Evolutionary conservation across 495 filamentous ascomycete species (phyloP).

Genomic region (Hypoxylon intermedium): DNA sequence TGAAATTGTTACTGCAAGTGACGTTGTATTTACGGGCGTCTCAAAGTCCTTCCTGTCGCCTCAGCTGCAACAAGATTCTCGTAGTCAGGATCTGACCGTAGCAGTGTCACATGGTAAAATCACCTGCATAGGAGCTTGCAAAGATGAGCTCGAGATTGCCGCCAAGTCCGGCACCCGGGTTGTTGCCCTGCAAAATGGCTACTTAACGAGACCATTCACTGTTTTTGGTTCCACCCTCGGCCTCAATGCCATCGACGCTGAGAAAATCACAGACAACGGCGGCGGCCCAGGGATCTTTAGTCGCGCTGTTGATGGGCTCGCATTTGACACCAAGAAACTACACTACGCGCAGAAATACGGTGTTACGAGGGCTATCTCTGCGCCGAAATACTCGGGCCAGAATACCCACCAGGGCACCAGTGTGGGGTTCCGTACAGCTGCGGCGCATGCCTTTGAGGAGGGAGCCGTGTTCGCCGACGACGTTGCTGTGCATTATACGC

Average conservation of each 20-base stretch:
- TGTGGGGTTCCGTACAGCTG: conserved; percentile 55
- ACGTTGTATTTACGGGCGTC: conserved; percentile 59
- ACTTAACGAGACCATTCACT: conserved; percentile 62
- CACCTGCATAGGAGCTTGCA: conserved; percentile 56
- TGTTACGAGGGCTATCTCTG: conserved; percentile 56
- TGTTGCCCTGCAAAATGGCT: conserved; percentile 61
- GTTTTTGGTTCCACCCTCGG: conserved; percentile 61
- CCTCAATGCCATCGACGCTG: conserved; percentile 62
- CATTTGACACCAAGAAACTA: conserved; percentile 55
- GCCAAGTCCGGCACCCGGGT: conserved; percentile 37
- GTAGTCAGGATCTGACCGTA: conserved; percentile 42
- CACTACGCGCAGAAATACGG: conserved; percentile 51
- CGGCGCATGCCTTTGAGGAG: conserved; percentile 41
- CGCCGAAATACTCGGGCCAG: conserved; percentile 45
- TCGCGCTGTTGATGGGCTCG: conserved; percentile 55
- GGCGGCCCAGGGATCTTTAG: conserved; percentile 47
- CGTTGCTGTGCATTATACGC: conserved; percentile 54
- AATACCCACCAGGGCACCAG: conserved; percentile 53
- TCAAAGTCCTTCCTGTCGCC: conserved; percentile 48
- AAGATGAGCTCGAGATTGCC: conserved; percentile 43
- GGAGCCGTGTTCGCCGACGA: conserved; percentile 51
- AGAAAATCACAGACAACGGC: conserved; percentile 57
- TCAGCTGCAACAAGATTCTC: background rate
- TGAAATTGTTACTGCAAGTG: conserved; percentile 39
- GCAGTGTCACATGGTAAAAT: conserved; percentile 57